These are phyloP conservation scores for Fusarium dlaminii DNA, from an alignment of 2,329 filamentous ascomycete species.

Conservation along the genomic window DNA sequence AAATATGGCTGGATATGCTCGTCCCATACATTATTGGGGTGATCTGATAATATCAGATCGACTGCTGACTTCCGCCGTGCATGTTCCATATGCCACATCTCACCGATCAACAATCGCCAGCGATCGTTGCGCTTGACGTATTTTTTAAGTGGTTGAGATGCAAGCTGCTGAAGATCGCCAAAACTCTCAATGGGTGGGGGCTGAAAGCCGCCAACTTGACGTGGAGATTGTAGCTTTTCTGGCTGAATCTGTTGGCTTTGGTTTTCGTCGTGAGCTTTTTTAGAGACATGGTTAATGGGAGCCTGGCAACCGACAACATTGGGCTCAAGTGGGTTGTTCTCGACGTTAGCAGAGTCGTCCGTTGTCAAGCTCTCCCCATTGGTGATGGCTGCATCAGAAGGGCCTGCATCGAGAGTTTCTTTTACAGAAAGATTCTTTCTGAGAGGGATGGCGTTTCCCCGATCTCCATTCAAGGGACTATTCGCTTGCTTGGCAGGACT, in stretches of 20 bases:
- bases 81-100: constrained; percentile 46
- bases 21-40: constrained; percentile 32
- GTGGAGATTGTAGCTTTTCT: background rate
- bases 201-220: background rate
- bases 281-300: background rate
- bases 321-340: background rate
- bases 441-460: background rate
- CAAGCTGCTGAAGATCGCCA: constrained; percentile 39
- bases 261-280: background rate
- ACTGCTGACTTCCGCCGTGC: constrained; percentile 43
- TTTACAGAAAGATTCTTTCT: background rate
- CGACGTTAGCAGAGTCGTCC: background rate
- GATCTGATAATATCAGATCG: constrained; percentile 27
- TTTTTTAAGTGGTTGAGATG: constrained; percentile 15
- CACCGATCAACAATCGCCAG: constrained; percentile 43
- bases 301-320: background rate
- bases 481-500: constrained; percentile 28
- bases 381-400: background rate
- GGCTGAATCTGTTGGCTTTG: background rate
- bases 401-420: background rate
- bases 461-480: background rate
- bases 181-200: constrained; percentile 37
- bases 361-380: background rate
- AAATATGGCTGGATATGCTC: constrained; percentile 29
- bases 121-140: constrained; percentile 44